Conservation (phyloP, 345 rosid genomes). For the Sonneratia caseolaris region DNA sequence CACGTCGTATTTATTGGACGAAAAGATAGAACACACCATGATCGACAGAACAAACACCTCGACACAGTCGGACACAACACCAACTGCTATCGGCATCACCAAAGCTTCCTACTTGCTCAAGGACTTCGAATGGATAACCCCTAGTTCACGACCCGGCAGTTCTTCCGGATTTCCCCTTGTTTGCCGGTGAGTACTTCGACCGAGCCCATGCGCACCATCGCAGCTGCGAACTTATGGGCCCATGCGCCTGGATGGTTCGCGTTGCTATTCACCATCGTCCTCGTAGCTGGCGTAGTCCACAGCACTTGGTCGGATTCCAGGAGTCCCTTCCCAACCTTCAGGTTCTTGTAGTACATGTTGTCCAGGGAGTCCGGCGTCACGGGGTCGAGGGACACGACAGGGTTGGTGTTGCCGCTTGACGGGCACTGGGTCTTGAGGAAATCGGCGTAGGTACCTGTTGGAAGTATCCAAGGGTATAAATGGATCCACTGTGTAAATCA, state of each 20-base stretch:
- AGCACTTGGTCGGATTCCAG: constrained; percentile 16
- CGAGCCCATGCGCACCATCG: constrained; percentile 17
- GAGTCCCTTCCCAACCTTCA: constrained; percentile 9
- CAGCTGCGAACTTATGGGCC: constrained; percentile 10
- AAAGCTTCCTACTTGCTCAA: too few relatives aligned
- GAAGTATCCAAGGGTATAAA: neutral
- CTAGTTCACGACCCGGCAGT: constrained; percentile 11
- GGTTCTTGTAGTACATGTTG: constrained; percentile 11
- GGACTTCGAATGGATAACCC: neutral
- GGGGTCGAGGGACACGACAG: constrained; percentile 10
- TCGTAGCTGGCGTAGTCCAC: constrained; percentile 5
- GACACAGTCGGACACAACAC: too few relatives aligned
- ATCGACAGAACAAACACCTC: too few relatives aligned
- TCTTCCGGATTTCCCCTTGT: constrained; percentile 17
- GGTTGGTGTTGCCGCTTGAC: neutral
- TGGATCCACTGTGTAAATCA: too few relatives aligned
- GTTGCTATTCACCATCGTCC: constrained; percentile 5
- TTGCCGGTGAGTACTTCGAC: constrained; percentile 12
- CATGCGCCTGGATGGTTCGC: constrained; percentile 6
- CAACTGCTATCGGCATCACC: too few relatives aligned
- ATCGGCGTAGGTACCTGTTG: constrained; percentile 1
- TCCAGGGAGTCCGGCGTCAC: constrained; percentile 13
- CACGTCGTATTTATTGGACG: too few relatives aligned
- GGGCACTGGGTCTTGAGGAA: constrained; percentile 12
- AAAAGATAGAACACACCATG: too few relatives aligned